Base-by-base conservation (phyloP, 192 early-diverging fungal species). In the Mortierella antarctica region DNA sequence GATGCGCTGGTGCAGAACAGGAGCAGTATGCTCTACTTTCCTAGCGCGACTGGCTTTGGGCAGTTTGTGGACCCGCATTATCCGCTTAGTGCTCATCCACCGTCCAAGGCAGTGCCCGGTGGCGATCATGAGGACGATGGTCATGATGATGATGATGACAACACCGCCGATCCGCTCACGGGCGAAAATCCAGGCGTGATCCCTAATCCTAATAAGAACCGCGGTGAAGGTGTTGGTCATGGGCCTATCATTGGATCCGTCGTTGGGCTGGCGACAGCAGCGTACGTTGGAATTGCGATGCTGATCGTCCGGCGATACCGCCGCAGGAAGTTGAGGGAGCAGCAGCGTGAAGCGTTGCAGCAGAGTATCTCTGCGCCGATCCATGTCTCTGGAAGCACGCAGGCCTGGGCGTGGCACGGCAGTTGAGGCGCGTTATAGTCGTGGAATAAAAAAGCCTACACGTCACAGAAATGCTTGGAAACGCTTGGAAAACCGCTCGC, bases 351-450 rank as follows among this genome's bases (percentile, higher is more conserved):
- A 17, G 62, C 42, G 20, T 23, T 65, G n/a, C 60, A 71, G 17
- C 40, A 42, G 31, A 64, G 23, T 10, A 65, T 64, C 46, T 69
- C 59, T n/a, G 65, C 65, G 40, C 53, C 65, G 0, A 58, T 68
- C 3, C 31, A 44, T 10, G 57, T 69, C 12, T 54, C 57, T 49
- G 60, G 49, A 11, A 21, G 57, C 12, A 17, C 60, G 0, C 74
- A 76, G 20, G 75, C 68, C 9, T 79, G 75, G 75, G 75, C 50
- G 17, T 79, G 75, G 75, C 57, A 65, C 21, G 57, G 67, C 56
- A 14, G 10, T 42, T 62, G 31, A 31, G 31, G 31, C 31, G 31
- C 31, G 31, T 31, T 31, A 31, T 31, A 31, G n/a, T 31, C 31
- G 31, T 2, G 3, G 31, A 31, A 31, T 31, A 31, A 31, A 31